Evolutionary conservation across 805 yeast species (phyloP).

Genomic region (Diddensiella santjacobensis): DNA sequence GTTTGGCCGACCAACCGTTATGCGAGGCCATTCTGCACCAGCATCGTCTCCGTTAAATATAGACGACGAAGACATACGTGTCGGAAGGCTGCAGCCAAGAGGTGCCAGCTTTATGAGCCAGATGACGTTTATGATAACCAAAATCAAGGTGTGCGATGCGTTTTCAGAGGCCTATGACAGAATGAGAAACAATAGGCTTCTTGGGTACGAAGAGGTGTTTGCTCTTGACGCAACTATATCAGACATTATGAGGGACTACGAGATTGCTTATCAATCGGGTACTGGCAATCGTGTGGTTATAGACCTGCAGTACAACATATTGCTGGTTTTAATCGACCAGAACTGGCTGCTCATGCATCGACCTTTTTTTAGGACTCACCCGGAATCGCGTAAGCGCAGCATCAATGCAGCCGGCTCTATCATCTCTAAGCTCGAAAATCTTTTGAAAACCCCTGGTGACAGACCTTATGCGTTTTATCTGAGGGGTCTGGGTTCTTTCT

Average conservation of each 20-base stretch:
- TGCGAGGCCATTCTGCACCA: not conserved
- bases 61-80: slow-evolving; percentile 8
- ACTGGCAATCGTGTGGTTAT: not conserved
- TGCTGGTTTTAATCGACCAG: slow-evolving; percentile 11
- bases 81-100: slow-evolving; percentile 1
- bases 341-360: slow-evolving; percentile 12
- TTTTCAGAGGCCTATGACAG: slow-evolving; percentile 7
- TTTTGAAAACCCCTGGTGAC: not conserved
- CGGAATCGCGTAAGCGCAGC: slow-evolving; percentile 9
- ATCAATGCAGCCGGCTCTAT: slow-evolving; percentile 5
- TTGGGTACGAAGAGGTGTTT: slow-evolving; percentile 11
- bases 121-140: slow-evolving; percentile 12
- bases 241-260: slow-evolving; percentile 5
- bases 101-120: slow-evolving; percentile 3
- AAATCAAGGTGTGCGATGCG: slow-evolving; percentile 6
- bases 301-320: slow-evolving; percentile 9
- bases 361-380: slow-evolving; percentile 9
- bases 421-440: not conserved
- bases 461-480: slow-evolving; percentile 6
- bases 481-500: slow-evolving; percentile 13
- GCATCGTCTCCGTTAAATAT: slow-evolving; percentile 9
- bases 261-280: slow-evolving; percentile 5
- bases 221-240: slow-evolving; percentile 3
- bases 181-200: slow-evolving; percentile 6
- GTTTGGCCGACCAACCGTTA: slow-evolving; percentile 15